A percentile compares a stretch with the other conserved stretches of the same genome.
phyloP scores from a whole-genome alignment of 805 yeast species.

The Wickerhamomyces mucosus region DNA sequence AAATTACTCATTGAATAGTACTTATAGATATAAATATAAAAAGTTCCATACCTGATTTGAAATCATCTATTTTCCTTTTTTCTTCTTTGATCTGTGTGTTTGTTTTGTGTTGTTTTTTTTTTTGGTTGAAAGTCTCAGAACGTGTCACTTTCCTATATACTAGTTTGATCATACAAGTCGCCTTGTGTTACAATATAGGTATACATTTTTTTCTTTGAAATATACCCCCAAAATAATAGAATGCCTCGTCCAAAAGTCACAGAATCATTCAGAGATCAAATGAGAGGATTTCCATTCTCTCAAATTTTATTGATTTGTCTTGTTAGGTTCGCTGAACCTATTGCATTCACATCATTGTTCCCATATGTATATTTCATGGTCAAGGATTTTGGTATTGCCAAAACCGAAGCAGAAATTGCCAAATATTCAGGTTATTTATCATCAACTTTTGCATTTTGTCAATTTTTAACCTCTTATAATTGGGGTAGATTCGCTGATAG shows the following conservation, averaged over 20 bases:
- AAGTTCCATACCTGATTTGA: no score
- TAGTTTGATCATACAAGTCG: no score
- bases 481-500: slow-evolving; percentile 52
- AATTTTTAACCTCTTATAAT: slow-evolving; percentile 44
- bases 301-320: slow-evolving; percentile 33
- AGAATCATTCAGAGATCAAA: slow-evolving; percentile 37
- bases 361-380: slow-evolving; percentile 61
- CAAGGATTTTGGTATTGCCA: slow-evolving; percentile 42
- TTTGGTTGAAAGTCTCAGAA: no score
- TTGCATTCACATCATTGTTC: slow-evolving; percentile 53
- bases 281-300: slow-evolving; percentile 46
- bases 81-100: no score
- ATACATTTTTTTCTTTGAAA: no score
- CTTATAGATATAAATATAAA: no score
- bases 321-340: slow-evolving; percentile 51
- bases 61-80: no score
- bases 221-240: no score
- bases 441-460: slow-evolving; percentile 53
- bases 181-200: no score
- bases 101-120: no score
- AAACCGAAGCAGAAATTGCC: slow-evolving; percentile 42
- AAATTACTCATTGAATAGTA: no score
- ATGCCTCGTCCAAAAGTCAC: slow-evolving; percentile 2
- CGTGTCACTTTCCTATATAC: no score
- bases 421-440: slow-evolving; percentile 54